Evolutionary conservation across 305 asterid genomes (phyloP), one percentile per base, ranked within the genome.

Genomic region (Caryopteris hybrid): DNA sequence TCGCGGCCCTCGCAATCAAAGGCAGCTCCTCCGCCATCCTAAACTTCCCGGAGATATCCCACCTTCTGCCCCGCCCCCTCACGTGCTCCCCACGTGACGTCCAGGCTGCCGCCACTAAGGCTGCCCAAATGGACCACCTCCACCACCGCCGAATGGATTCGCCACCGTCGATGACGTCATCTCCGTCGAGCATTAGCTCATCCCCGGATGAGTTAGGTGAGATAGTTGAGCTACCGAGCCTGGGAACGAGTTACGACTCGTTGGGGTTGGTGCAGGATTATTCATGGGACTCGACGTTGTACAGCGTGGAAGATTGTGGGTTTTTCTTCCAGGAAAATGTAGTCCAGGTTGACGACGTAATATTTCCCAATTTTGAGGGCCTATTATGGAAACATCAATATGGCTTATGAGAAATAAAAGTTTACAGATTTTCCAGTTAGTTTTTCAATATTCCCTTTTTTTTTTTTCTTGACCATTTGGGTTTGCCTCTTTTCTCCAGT

Each of bases 201-300:
- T n/a, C n/a, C n/a, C n/a, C n/a, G n/a, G 90, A 76, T 62, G 89
- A 81, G 72, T 77, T 89, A 71, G 64, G 90, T 12, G 83, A 89
- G 88, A 87, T 89, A 22, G 96, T 89, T 42, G 84, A 87, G 86
- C 72, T 89, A 46, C 96, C 96, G 43, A 89, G 79, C 13, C 61
- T 88, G 1, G 91, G 76, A 0, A 25, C 82, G 77, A 74, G 81
- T 70, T 80, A 74, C 56, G 86, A 85, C 71, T 80, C 74, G 80
- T 53, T 71, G 1, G 82, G 58, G 50, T 75, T 71, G 8, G 55
- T 74, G 48, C 81, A 66, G 59, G 83, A 69, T 8, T 46, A 57
- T 31, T 61, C 69, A 5, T 84, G 90, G 88, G 90, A 82, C 23
- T 74, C 71, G 38, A 69, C 81, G 76, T 42, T 72, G 76, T 71